Evolutionary conservation across 805 yeast genomes (phyloP).

Genomic region (Hagleromyces aurorensis): DNA sequence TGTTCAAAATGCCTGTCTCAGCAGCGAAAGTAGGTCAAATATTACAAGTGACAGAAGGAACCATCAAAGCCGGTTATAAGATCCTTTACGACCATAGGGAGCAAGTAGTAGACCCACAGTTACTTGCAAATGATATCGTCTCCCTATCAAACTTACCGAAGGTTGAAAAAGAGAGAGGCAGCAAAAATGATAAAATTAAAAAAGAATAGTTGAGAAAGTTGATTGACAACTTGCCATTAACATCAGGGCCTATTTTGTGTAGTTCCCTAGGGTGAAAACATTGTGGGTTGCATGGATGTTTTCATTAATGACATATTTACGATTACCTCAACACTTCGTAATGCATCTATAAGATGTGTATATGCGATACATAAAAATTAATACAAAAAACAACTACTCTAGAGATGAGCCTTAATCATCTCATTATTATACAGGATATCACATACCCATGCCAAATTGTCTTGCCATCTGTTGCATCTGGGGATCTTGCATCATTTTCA

Average conservation of each 20-base stretch:
- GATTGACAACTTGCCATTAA: too few species aligned
- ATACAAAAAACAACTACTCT: too few species aligned
- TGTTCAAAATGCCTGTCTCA: constrained; percentile 70
- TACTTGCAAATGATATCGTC: constrained; percentile 26
- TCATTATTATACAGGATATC: background rate
- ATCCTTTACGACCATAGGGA: constrained; percentile 68
- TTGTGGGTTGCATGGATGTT: too few species aligned
- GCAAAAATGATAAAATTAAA: constrained; percentile 14
- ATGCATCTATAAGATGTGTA: too few species aligned
- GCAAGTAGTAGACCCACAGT: constrained; percentile 42
- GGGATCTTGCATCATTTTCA: constrained; percentile 49
- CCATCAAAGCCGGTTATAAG: constrained; percentile 87
- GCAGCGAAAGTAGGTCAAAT: constrained; percentile 82
- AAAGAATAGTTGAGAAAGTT: too few species aligned
- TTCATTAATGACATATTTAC: too few species aligned
- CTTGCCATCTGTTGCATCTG: constrained; percentile 42
- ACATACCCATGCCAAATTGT: constrained; percentile 37
- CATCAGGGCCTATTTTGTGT: too few species aligned
- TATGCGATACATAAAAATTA: too few species aligned
- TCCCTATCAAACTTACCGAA: constrained; percentile 27
- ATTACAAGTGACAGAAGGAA: constrained; percentile 95
- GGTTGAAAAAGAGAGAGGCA: constrained; percentile 25
- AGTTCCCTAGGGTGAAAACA: too few species aligned
- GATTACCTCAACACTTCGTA: too few species aligned
- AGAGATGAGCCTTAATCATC: too few species aligned